These are phyloP conservation scores for Volvox africanus DNA, from an alignment of 139 green algal species.

Conservation along the genomic window DNA sequence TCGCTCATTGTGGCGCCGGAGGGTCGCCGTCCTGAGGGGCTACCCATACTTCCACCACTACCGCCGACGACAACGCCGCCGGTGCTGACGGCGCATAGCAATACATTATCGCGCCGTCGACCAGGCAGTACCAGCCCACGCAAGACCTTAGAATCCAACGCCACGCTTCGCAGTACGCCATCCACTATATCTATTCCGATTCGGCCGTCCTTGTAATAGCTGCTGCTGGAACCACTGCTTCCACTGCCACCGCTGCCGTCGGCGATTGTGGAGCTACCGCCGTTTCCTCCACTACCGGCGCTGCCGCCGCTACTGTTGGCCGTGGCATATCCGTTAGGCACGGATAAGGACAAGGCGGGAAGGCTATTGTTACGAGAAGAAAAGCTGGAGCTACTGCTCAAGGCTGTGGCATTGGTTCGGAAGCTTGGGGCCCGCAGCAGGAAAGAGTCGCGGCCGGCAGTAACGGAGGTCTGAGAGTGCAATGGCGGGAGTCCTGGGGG, in stretches of 20 bases:
- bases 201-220: background rate
- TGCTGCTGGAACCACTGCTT: background rate
- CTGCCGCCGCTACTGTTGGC: background rate
- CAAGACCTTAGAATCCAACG: constrained; percentile 10
- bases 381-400: constrained; percentile 4
- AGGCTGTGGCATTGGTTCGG: background rate
- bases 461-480: background rate
- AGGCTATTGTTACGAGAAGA: background rate
- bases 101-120: constrained; percentile 9
- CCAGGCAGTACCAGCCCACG: constrained; percentile 21
- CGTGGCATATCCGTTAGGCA: background rate
- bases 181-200: constrained; percentile 20
- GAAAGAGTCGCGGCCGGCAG: background rate
- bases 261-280: background rate
- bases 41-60: background rate
- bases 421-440: background rate
- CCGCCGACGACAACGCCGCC: no score
- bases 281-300: no score
- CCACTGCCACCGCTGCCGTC: background rate
- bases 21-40: background rate
- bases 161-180: constrained; percentile 24
- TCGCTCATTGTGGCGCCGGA: background rate
- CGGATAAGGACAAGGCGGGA: background rate
- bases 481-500: background rate
- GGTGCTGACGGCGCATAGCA: background rate